Base-by-base conservation (phyloP, 225 moss, liverwort and hornwort genomes). In the Sphagnum tenellum region DNA sequence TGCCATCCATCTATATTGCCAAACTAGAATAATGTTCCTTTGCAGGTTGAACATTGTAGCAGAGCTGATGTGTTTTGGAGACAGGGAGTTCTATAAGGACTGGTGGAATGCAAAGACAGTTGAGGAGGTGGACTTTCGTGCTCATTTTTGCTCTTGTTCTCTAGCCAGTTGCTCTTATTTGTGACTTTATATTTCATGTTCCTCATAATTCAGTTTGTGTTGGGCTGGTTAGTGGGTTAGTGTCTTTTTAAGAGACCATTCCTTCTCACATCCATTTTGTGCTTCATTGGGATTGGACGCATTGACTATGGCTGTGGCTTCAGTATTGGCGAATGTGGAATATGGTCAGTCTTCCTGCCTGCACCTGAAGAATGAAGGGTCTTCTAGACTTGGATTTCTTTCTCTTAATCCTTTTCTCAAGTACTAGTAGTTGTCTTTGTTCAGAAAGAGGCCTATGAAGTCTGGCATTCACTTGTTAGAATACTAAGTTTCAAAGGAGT, bases 71-170 rank as follows among this genome's bases (percentile, higher is more conserved):
- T 79, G 86, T 66, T 96, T 96, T 83, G 95, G 95, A 71, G 95
- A 96, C 67, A 75, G 92, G 55, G 95, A 92, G 54, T 96, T 96
- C 67, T 96, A 96, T 66, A 96, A 92, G 70, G 95, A 96, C 70
- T 96, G 92, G 92, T 96, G 95, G 95, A 96, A 96, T 75, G 95
- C 95, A n/a, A 81, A 96, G 68, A 96, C 95, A 49, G 79, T 96
- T 48, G 95, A 96, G 80, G 88, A 96, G 92, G 94, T 95, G 60
- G 50, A 29, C 29, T 29, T 29, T 29, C 1, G 29, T 29, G 29
- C 29, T 29, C 29, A 29, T 29, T 29, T 29, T 29, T 29, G 29
- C 29, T 29, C 29, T 29, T 71, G 9, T 48, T 10, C 63, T 5
- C 46, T 64, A 45, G 66, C 47, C 9, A 45, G n/a, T 29, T 58